Base-by-base conservation (phyloP, 2,329 filamentous ascomycete species). In the Alternaria alternata region DNA sequence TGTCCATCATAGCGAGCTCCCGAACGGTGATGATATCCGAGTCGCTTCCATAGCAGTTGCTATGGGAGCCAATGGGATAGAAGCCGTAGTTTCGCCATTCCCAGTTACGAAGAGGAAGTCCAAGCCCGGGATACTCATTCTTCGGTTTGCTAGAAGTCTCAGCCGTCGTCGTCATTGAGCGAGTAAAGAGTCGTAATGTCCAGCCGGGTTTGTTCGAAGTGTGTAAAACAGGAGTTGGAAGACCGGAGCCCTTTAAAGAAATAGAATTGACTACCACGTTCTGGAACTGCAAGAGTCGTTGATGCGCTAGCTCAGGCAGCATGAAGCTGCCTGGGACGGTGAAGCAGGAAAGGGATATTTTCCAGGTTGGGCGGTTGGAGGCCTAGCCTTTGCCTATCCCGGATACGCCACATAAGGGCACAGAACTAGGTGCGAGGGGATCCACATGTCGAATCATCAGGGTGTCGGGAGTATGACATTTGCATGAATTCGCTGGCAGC, bases 1-100 rank as follows among this genome's bases (percentile, higher is more conserved):
- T 57, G 5, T 62, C 59, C 42, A 81, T 64, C 78, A 82, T 81
- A 3, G 63, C 68, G 7, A 74, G 60, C 59, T 82, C 80, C 36
- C 78, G 76, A 26, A 80, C 64, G 3, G 77, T 72, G 7, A 77
- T 48, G 4, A 63, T 48, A 4, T 61, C 62, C 12, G 61, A 61
- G 1, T 44, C 7, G 20, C 43, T 61, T 20, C 41, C 48, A 38
- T 34, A 14, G 36, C 41, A 59, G n/a, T 34, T 47, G 18, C 26
- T 49, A 44, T 70, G 67, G 7, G 69, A 66, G 4, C 67, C 68
- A 20, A 66, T 58, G 1, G 63, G 65, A 48, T 62, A 72, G 38
- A 56, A 56, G 24, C 53, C 53, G 9, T 41, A 57, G 24, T 32
- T 16, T 7, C 1, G 2, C n/a, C 43, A 20, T 2, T 49, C 20